Evolutionary conservation across 75 land plant species (phyloP).

Genomic region (Sequoia sempervirens): DNA sequence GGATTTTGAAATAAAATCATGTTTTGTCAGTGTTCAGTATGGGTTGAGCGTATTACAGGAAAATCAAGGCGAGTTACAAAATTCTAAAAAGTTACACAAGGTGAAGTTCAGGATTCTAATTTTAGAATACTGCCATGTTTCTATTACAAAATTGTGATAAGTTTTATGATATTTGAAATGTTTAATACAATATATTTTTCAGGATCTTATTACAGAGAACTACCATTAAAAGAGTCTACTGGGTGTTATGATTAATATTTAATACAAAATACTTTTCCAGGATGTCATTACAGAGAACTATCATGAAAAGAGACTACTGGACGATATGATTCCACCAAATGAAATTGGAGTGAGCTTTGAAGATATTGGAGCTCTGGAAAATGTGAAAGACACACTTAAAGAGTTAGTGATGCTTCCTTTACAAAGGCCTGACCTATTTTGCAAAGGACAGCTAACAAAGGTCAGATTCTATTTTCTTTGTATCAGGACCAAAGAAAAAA

Average conservation of each 20-base stretch:
- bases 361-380: conserved; percentile 90
- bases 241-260: conserved; percentile 55
- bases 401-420: conserved; percentile 97
- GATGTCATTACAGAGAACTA: conserved; percentile 85
- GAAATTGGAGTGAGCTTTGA: conserved; percentile 92
- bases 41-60: conserved; percentile 52
- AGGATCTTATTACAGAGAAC: conserved; percentile 84
- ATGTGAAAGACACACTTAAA: conserved; percentile 84
- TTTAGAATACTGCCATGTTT: background rate
- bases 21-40: conserved; percentile 48
- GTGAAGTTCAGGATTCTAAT: conserved; percentile 16
- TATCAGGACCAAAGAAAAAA: background rate
- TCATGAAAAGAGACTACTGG: conserved; percentile 77
- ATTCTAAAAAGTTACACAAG: conserved; percentile 70
- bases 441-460: conserved; percentile 85
- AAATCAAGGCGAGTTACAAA: conserved; percentile 46
- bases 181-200: conserved; percentile 2
- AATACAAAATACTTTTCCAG: conserved; percentile 22
- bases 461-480: conserved; percentile 13
- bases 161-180: background rate
- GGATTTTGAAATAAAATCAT: background rate
- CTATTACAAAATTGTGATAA: background rate
- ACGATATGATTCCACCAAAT: conserved; percentile 82
- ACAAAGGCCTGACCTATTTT: conserved; percentile 86
- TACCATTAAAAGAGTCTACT: conserved; percentile 81